Evolutionary conservation across 495 filamentous ascomycete genomes (phyloP).

Genomic region (Tuber magnatum): DNA sequence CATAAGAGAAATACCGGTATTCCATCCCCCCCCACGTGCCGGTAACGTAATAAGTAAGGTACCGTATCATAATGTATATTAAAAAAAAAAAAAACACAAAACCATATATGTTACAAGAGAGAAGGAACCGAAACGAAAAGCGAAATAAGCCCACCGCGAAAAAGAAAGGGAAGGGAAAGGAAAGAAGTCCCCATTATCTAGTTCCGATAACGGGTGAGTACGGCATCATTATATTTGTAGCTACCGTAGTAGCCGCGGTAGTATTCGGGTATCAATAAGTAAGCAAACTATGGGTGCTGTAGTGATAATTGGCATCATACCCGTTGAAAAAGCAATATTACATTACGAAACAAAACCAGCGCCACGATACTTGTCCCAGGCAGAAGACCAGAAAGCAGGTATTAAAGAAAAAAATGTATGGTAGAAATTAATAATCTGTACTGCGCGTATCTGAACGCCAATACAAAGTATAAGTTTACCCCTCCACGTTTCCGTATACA

Average conservation of each 20-base stretch:
- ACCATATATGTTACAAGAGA: background rate
- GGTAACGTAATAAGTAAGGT: background rate
- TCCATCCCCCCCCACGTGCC: background rate
- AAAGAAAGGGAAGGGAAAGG: background rate
- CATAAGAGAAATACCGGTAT: background rate
- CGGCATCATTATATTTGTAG: background rate
- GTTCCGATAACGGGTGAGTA: background rate
- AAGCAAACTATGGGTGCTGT: background rate
- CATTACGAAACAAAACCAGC: background rate
- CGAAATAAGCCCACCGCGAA: background rate
- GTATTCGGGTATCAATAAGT: background rate
- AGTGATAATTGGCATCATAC: background rate
- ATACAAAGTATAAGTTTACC: background rate
- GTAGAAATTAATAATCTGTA: background rate
- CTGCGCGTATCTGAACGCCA: background rate
- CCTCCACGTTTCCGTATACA: background rate
- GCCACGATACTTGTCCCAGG: background rate
- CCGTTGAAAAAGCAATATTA: background rate
- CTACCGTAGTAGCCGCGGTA: background rate
- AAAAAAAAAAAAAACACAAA: background rate
- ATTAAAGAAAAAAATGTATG: background rate
- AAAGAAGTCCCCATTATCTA: background rate
- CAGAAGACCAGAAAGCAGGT: background rate
- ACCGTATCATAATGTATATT: background rate
- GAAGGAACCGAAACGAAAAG: background rate